A percentile compares a stretch with the other conserved stretches of the same genome.
Conservation (phyloP, 1,284 basidiomycete genomes). For the Mycena sp. region DNA sequence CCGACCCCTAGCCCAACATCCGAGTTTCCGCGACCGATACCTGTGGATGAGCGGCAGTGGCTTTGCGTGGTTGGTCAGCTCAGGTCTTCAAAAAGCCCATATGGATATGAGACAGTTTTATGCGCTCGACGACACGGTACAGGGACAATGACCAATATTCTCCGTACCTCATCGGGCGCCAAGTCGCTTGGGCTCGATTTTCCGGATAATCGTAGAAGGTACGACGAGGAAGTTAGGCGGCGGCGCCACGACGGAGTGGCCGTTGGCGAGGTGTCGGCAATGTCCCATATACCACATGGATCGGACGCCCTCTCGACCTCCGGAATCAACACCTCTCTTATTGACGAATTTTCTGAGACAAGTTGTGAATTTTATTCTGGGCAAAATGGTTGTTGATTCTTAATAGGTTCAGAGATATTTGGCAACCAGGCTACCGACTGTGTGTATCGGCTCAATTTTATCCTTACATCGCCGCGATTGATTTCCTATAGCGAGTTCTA, state of each 20-base stretch:
- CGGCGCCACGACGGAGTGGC: background rate
- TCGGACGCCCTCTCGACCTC: no score
- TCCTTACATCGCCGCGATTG: no score
- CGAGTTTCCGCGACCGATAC: background rate
- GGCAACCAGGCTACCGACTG: no score
- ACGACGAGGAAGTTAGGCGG: background rate
- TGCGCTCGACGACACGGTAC: background rate
- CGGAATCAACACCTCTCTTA: no score
- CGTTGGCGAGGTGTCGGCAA: background rate
- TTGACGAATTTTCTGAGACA: no score
- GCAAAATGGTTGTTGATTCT: no score
- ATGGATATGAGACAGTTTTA: background rate
- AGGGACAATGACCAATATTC: background rate
- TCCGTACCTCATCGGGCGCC: background rate
- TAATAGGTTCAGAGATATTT: no score
- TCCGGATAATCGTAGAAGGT: background rate
- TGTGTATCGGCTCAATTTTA: no score
- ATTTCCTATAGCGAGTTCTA: no score
- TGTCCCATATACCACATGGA: no score
- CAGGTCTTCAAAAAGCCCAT: background rate
- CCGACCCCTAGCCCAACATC: conserved; percentile 3
- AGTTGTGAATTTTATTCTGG: no score
- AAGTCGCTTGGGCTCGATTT: background rate
- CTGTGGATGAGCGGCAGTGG: background rate
- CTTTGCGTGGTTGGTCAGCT: background rate